These are phyloP conservation scores for Oropetium thomaeum DNA, from an alignment of 176 grass and related monocot species.

Conservation along the genomic window DNA sequence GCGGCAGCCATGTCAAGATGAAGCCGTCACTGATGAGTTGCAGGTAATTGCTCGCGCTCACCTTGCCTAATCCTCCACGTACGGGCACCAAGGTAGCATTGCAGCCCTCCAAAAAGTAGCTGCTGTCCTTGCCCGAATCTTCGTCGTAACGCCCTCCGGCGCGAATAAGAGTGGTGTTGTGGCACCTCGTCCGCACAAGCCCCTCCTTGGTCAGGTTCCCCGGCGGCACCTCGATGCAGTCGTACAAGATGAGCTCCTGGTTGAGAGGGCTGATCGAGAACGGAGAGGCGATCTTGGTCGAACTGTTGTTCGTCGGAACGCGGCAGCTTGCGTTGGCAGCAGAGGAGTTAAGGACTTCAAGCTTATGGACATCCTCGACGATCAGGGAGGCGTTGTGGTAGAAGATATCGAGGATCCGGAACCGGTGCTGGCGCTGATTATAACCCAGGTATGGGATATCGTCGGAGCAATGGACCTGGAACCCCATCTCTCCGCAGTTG, in stretches of 20 bases:
- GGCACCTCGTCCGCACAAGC: neutral
- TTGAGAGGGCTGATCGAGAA: neutral
- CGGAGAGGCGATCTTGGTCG: neutral
- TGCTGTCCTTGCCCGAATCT: accelerated
- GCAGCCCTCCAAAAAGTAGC: neutral
- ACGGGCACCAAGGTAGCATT: neutral
- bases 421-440: accelerated
- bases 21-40: neutral
- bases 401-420: constrained; percentile 27
- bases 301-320: neutral
- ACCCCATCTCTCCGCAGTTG: accelerated
- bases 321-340: accelerated
- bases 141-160: neutral
- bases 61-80: accelerated
- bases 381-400: neutral
- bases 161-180: neutral
- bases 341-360: accelerated
- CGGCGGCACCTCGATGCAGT: neutral
- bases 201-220: accelerated
- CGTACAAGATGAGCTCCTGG: constrained; percentile 36
- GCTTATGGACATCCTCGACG: constrained; percentile 18
- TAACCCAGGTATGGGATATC: neutral
- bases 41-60: neutral
- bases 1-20: constrained; percentile 17
- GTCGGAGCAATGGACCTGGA: neutral